A percentile compares a stretch with the other conserved stretches of the same genome.
phyloP scores from a whole-genome alignment of 768 basidiomycete species.

The Lentinula guzmanii region DNA sequence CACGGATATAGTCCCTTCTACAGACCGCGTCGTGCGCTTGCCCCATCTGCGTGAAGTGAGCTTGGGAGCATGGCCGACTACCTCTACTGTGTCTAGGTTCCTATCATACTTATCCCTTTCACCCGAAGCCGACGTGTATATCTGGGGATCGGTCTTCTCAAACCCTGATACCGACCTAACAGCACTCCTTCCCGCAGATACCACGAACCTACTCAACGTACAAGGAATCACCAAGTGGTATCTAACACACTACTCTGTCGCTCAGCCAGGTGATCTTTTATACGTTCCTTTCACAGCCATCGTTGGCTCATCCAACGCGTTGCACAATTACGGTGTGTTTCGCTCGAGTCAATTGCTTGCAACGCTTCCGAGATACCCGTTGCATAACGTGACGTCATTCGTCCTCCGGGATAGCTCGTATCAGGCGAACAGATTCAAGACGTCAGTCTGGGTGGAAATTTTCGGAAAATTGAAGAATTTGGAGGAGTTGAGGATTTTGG shows the following conservation, averaged over 20 bases:
- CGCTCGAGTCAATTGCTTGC: background rate
- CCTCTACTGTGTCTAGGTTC: background rate
- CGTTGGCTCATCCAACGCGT: background rate
- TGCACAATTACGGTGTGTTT: conserved; percentile 4
- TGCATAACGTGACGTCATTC: background rate
- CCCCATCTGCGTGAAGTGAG: background rate
- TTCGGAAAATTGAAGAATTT: background rate
- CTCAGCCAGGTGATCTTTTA: background rate
- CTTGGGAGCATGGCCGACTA: background rate
- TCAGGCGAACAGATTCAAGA: conserved; percentile 3
- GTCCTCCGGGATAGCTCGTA: conserved; percentile 2
- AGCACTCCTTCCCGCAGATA: background rate
- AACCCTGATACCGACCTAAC: background rate
- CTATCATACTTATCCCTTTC: background rate
- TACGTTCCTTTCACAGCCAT: conserved; percentile 3
- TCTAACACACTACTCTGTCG: conserved; percentile 1
- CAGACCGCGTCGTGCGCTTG: background rate
- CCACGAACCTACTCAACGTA: background rate
- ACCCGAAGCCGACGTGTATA: background rate
- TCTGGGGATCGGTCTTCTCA: conserved; percentile 1
- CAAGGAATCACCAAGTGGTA: background rate
- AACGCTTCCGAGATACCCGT: background rate
- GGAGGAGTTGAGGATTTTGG: conserved; percentile 2
- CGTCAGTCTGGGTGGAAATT: background rate
- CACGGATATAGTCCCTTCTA: conserved; percentile 6